Percentiles rank a stretch among this genome's conserved stretches.
These are phyloP conservation scores for Hyaloscypha variabilis DNA, from an alignment of 495 filamentous ascomycete genomes.

Conservation along the genomic window DNA sequence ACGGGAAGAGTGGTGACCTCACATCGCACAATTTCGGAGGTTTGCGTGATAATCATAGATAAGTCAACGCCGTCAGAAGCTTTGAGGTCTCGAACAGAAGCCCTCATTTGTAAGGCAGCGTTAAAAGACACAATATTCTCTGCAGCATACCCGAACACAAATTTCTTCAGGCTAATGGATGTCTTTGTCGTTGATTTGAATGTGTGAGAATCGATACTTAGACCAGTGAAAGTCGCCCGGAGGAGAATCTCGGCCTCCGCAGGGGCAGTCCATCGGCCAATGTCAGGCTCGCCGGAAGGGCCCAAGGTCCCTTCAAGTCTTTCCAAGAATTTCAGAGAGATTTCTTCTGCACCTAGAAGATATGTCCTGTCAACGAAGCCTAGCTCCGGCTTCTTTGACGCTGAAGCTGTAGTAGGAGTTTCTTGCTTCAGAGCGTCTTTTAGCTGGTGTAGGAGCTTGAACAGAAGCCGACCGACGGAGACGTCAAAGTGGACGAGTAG, in stretches of 20 bases:
- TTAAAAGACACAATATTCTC: conserved; percentile 78
- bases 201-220: conserved; percentile 40
- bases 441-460: conserved; percentile 56
- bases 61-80: conserved; percentile 65
- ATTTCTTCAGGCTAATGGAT: conserved; percentile 60
- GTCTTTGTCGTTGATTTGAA: conserved; percentile 38
- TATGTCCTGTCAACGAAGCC: conserved; percentile 35
- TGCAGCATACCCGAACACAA: conserved; percentile 73
- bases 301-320: conserved; percentile 43
- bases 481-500: conserved; percentile 66
- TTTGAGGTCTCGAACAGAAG: conserved; percentile 67
- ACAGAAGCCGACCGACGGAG: conserved; percentile 66
- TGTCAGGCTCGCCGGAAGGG: conserved; percentile 2
- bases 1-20: conserved; percentile 84
- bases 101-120: conserved; percentile 63
- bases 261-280: conserved; percentile 33
- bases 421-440: conserved; percentile 20
- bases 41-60: conserved; percentile 58
- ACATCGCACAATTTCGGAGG: conserved; percentile 52
- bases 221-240: conserved; percentile 46
- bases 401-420: not conserved
- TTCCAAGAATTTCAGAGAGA: conserved; percentile 68
- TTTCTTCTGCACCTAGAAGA: conserved; percentile 52
- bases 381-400: conserved; percentile 23
- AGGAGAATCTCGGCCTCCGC: conserved; percentile 52